Conservation (phyloP, 2,329 filamentous ascomycete species). For the Aspergillus versicolor region DNA sequence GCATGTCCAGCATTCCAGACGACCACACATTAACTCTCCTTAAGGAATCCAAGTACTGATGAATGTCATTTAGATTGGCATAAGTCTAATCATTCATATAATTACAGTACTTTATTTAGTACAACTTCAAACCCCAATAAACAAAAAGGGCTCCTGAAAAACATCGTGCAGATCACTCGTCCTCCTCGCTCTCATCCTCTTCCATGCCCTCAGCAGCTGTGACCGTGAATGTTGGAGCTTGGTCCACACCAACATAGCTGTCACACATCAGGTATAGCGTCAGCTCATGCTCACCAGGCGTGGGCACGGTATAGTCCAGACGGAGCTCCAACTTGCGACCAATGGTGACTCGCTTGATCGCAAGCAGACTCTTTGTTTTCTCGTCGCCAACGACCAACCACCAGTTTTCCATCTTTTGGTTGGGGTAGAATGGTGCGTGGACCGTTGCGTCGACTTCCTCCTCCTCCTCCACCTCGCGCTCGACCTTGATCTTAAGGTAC, state of each 20-base stretch:
- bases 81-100: constrained; percentile 11
- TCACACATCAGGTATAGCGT: constrained; percentile 97
- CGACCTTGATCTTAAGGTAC: constrained; percentile 79
- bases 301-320: constrained; percentile 86
- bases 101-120: constrained; percentile 3
- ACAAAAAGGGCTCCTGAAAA: constrained; percentile 9
- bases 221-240: constrained; percentile 86
- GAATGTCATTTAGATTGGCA: constrained; percentile 9
- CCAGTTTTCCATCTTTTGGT: constrained; percentile 94
- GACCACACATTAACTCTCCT: background rate
- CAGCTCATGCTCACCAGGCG: constrained; percentile 79
- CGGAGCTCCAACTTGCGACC: constrained; percentile 72
- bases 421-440: constrained; percentile 92
- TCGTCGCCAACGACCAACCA: constrained; percentile 97
- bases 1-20: background rate
- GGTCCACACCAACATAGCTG: constrained; percentile 94
- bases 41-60: constrained; percentile 6
- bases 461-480: constrained; percentile 74
- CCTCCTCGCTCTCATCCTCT: constrained; percentile 79
- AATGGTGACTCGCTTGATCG: constrained; percentile 92
- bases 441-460: constrained; percentile 78
- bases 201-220: constrained; percentile 91
- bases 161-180: constrained; percentile 44
- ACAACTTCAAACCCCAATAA: constrained; percentile 6
- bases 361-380: constrained; percentile 79